Percentiles rank a stretch among this genome's conserved stretches.
Evolutionary conservation across 768 basidiomycete genomes (phyloP).

Genomic region (Russula virescens): DNA sequence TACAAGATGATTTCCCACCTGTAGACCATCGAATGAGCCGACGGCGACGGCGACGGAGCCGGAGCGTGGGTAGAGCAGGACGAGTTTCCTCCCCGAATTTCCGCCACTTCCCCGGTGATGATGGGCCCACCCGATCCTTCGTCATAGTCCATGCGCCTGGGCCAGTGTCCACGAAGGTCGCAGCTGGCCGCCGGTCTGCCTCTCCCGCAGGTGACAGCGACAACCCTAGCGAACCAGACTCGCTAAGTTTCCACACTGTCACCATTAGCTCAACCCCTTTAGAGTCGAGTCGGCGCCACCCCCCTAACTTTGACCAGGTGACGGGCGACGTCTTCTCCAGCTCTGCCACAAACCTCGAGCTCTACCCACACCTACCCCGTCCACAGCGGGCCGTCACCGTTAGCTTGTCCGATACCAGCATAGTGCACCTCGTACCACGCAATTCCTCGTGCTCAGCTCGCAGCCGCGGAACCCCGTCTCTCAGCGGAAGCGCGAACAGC

Average conservation of each 20-base stretch:
- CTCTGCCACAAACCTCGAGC: not conserved
- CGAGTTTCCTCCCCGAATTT: constrained; percentile 3
- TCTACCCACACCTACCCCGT: not conserved
- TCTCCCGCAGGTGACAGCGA: no score
- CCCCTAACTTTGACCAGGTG: not conserved
- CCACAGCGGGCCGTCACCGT: not conserved
- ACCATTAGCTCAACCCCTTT: not conserved
- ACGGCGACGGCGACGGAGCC: not conserved
- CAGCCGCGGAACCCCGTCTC: not conserved
- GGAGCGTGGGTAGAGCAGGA: not conserved
- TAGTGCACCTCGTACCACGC: constrained; percentile 8
- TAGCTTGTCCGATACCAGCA: constrained; percentile 9
- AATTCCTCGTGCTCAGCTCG: not conserved
- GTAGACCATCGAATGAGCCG: not conserved
- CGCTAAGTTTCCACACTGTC: not conserved
- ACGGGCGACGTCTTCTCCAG: not conserved
- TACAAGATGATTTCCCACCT: not conserved
- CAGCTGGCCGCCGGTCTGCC: no score
- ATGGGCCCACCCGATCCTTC: not conserved
- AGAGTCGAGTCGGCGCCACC: not conserved
- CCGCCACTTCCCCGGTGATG: constrained; percentile 1
- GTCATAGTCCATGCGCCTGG: not conserved
- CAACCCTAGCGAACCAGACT: no score
- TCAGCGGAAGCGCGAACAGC: not conserved
- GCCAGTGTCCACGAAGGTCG: not conserved